Conservation (phyloP, 768 basidiomycete genomes). For the Suillus lakei region DNA sequence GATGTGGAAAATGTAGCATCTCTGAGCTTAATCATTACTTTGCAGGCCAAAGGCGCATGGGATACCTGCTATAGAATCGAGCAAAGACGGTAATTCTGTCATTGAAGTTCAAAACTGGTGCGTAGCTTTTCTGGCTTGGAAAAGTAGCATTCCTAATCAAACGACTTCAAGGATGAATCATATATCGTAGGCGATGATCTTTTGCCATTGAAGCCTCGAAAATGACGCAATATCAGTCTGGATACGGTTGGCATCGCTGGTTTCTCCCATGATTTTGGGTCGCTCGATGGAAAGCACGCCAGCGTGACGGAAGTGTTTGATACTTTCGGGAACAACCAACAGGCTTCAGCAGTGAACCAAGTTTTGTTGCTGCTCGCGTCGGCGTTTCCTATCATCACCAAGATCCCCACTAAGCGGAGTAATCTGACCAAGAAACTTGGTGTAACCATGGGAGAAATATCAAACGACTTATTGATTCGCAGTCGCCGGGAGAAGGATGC, state of each 20-base stretch:
- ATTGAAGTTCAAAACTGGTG: slow-evolving; percentile 44
- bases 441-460: background rate
- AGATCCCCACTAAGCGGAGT: background rate
- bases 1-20: background rate
- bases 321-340: slow-evolving; percentile 29
- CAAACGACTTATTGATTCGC: background rate
- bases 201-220: background rate
- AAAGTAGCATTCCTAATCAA: background rate
- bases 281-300: slow-evolving; percentile 52
- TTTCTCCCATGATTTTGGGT: slow-evolving; percentile 60
- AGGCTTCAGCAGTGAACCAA: slow-evolving; percentile 29
- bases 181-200: slow-evolving; percentile 32
- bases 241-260: slow-evolving; percentile 64
- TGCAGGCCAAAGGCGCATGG: slow-evolving; percentile 36
- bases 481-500: background rate
- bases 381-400: background rate
- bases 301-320: slow-evolving; percentile 47
- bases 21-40: background rate
- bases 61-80: slow-evolving; percentile 29
- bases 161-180: slow-evolving; percentile 35
- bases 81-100: slow-evolving; percentile 23
- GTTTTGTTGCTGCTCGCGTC: slow-evolving; percentile 5
- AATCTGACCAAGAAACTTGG: background rate
- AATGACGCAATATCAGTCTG: slow-evolving; percentile 38
- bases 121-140: background rate